Evolutionary conservation across 495 filamentous ascomycete species (phyloP).

Genomic region (Bathelium albidoporum): DNA sequence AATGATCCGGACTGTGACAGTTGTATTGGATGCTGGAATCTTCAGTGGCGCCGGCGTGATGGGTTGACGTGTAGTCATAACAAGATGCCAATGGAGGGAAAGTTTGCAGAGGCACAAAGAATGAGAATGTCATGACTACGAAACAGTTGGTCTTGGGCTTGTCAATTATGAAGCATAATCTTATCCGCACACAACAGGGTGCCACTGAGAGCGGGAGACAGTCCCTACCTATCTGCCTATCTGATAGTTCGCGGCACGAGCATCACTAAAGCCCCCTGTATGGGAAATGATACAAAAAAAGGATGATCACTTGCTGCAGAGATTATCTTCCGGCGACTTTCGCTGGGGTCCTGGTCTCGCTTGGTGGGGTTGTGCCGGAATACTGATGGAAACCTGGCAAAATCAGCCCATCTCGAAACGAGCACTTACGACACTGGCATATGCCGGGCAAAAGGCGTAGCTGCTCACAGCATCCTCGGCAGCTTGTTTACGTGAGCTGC

Average conservation of each 20-base stretch:
- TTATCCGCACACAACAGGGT: too few species aligned
- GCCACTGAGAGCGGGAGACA: too few species aligned
- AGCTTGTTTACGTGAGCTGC: not conserved
- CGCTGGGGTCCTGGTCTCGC: not conserved
- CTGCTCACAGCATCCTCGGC: not conserved
- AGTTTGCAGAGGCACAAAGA: not conserved
- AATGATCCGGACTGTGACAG: constrained; percentile 10
- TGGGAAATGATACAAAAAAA: not conserved
- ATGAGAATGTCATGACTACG: not conserved
- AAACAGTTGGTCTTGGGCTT: too few species aligned
- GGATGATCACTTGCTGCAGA: not conserved
- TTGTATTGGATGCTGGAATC: constrained; percentile 5
- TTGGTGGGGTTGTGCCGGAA: not conserved
- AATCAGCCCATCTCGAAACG: not conserved
- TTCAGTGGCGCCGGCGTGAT: constrained; percentile 5
- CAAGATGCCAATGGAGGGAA: not conserved
- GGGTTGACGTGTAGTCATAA: not conserved
- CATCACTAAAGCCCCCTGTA: too few species aligned
- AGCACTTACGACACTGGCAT: not conserved
- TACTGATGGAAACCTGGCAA: not conserved
- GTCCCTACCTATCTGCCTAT: not conserved
- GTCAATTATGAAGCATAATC: too few species aligned
- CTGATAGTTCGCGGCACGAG: too few species aligned
- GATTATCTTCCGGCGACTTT: not conserved
- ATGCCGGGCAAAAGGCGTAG: not conserved